phyloP scores from a whole-genome alignment of 495 filamentous ascomycete species.

The Aspergillus campestris region DNA sequence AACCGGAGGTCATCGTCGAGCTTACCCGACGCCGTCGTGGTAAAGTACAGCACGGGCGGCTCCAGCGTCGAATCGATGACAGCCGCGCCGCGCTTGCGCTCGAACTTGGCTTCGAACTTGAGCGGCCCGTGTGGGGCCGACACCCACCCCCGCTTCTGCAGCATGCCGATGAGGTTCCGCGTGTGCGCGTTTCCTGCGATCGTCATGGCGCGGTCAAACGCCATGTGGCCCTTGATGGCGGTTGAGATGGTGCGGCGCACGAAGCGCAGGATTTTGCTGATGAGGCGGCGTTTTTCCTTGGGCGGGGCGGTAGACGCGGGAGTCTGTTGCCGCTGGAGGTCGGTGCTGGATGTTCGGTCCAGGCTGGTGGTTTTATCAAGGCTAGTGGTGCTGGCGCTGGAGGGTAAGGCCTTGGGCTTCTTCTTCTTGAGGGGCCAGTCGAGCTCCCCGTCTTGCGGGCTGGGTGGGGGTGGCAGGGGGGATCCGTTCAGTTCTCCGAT shows the following conservation, averaged over 20 bases:
- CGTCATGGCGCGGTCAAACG: slow-evolving; percentile 58
- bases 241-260: slow-evolving; percentile 62
- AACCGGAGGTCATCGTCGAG: slow-evolving; percentile 33
- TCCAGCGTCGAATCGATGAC: slow-evolving; percentile 54
- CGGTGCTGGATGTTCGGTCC: not conserved
- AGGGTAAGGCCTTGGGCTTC: slow-evolving; percentile 10
- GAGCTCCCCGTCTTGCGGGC: slow-evolving; percentile 44
- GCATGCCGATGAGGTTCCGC: slow-evolving; percentile 59
- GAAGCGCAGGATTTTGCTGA: slow-evolving; percentile 49
- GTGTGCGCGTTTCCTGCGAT: slow-evolving; percentile 54
- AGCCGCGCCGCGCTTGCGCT: slow-evolving; percentile 63
- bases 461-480: slow-evolving; percentile 70
- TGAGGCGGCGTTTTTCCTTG: slow-evolving; percentile 28
- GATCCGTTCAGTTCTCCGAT: slow-evolving; percentile 75
- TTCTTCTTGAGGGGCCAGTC: slow-evolving; percentile 32
- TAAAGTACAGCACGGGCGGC: slow-evolving; percentile 30
- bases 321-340: not conserved
- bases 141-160: slow-evolving; percentile 39
- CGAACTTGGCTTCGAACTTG: slow-evolving; percentile 63
- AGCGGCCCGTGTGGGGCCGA: slow-evolving; percentile 50
- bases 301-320: not conserved
- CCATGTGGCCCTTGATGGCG: slow-evolving; percentile 58
- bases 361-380: not conserved
- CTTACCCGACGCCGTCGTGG: slow-evolving; percentile 34
- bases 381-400: slow-evolving; percentile 1